phyloP scores from a whole-genome alignment of 371 early-diverging fungal genomes.

The Funneliformis caledonium region DNA sequence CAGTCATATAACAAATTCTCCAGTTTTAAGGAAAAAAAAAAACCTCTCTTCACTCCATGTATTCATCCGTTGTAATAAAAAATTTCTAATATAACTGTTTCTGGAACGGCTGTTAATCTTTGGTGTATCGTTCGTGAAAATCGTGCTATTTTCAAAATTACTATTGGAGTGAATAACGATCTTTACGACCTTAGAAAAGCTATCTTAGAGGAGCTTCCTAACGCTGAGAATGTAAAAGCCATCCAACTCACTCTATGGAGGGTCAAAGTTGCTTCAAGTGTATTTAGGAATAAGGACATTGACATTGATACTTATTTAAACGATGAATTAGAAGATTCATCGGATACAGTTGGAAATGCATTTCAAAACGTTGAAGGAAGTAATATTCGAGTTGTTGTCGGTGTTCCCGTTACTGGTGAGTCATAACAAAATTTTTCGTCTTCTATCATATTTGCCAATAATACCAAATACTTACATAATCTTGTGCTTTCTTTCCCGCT shows the following conservation, averaged over 20 bases:
- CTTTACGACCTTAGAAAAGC: background rate
- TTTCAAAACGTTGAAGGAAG: background rate
- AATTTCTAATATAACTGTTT: too few relatives aligned
- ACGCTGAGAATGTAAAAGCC: too few relatives aligned
- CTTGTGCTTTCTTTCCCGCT: too few relatives aligned
- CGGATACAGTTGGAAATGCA: background rate
- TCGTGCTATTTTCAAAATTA: background rate
- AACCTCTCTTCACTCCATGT: too few relatives aligned
- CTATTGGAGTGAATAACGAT: background rate
- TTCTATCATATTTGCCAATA: too few relatives aligned
- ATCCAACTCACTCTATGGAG: background rate
- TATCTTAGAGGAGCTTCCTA: constrained; percentile 5
- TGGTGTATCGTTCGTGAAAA: too few relatives aligned
- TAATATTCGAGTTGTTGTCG: background rate
- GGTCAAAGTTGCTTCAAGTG: background rate
- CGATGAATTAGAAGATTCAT: background rate
- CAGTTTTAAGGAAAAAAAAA: too few relatives aligned
- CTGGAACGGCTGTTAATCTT: too few relatives aligned
- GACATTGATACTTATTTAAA: background rate
- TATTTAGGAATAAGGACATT: constrained; percentile 2
- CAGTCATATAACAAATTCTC: too few relatives aligned
- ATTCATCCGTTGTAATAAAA: too few relatives aligned
- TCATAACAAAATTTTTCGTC: too few relatives aligned
- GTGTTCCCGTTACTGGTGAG: background rate
- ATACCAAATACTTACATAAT: too few relatives aligned